Evolutionary conservation across 1,284 basidiomycete genomes (phyloP).

Genomic region (Naganishia sp.): DNA sequence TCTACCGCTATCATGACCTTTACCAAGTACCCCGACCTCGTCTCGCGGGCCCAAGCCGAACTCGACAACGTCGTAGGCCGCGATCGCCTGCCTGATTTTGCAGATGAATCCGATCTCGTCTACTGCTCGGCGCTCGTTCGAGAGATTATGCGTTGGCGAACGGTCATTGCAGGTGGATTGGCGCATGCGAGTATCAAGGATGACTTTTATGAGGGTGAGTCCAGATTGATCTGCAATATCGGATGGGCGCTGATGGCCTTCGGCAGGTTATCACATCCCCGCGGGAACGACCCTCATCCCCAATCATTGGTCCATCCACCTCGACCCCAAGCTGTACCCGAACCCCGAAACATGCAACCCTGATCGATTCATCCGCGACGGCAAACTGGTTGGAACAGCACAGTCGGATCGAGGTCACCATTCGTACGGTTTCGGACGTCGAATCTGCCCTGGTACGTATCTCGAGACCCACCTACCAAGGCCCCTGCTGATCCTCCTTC

Average conservation of each 20-base stretch:
- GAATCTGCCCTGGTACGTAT: conserved; percentile 30
- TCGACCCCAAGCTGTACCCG: conserved; percentile 38
- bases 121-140: conserved; percentile 44
- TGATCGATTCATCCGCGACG: conserved; percentile 35
- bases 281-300: conserved; percentile 46
- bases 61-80: conserved; percentile 43
- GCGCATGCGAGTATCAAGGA: conserved; percentile 43
- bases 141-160: conserved; percentile 48
- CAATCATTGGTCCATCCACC: conserved; percentile 45
- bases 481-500: conserved; percentile 1
- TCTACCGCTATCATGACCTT: conserved; percentile 36
- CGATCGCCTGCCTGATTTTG: conserved; percentile 42
- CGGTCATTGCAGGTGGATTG: conserved; percentile 45
- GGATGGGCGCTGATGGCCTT: not conserved
- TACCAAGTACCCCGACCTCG: conserved; percentile 33
- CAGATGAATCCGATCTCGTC: conserved; percentile 41
- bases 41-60: conserved; percentile 40
- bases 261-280: conserved; percentile 38
- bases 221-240: not conserved
- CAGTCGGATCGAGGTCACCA: conserved; percentile 40
- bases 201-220: conserved; percentile 43
- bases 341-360: conserved; percentile 36
- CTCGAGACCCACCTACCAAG: not conserved
- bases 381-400: conserved; percentile 36
- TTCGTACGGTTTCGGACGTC: conserved; percentile 45